These are phyloP conservation scores for Naganishia sp. DNA, from an alignment of 1,284 basidiomycete species.

Conservation along the genomic window DNA sequence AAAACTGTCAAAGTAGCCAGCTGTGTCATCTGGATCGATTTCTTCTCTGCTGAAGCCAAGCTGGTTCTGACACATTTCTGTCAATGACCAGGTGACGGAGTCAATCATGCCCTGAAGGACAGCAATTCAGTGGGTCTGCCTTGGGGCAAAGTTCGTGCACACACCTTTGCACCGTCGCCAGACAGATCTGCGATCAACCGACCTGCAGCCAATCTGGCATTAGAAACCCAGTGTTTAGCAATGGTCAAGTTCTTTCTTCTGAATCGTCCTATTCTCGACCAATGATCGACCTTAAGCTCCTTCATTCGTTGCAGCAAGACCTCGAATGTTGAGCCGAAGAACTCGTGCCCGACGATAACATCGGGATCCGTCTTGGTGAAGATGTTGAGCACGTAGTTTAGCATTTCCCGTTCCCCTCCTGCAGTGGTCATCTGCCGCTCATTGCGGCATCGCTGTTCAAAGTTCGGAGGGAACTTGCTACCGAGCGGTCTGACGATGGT, in stretches of 20 bases:
- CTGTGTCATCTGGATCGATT: slow-evolving; percentile 93
- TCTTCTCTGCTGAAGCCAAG: slow-evolving; percentile 83
- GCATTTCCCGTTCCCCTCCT: slow-evolving; percentile 79
- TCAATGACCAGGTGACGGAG: slow-evolving; percentile 96
- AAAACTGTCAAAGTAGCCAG: slow-evolving; percentile 83
- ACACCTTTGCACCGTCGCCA: slow-evolving; percentile 88
- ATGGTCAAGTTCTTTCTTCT: slow-evolving; percentile 70
- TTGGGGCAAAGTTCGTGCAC: slow-evolving; percentile 31
- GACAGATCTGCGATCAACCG: slow-evolving; percentile 88
- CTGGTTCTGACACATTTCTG: slow-evolving; percentile 92
- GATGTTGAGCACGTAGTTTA: slow-evolving; percentile 75
- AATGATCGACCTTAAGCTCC: slow-evolving; percentile 85
- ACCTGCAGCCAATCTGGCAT: slow-evolving; percentile 80
- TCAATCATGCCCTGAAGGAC: slow-evolving; percentile 76
- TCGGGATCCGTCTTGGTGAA: slow-evolving; percentile 87
- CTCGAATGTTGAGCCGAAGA: slow-evolving; percentile 87
- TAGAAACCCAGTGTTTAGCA: slow-evolving; percentile 74
- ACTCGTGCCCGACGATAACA: slow-evolving; percentile 91
- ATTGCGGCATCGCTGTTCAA: slow-evolving; percentile 68
- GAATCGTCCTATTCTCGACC: slow-evolving; percentile 92
- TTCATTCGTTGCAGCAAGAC: slow-evolving; percentile 88
- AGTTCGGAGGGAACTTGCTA: slow-evolving; percentile 82
- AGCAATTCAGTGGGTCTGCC: slow-evolving; percentile 8
- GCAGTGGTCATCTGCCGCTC: slow-evolving; percentile 73
- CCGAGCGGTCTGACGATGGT: slow-evolving; percentile 87